phyloP scores from a whole-genome alignment of 163 green algal species.

The Scenedesmus sp. region DNA sequence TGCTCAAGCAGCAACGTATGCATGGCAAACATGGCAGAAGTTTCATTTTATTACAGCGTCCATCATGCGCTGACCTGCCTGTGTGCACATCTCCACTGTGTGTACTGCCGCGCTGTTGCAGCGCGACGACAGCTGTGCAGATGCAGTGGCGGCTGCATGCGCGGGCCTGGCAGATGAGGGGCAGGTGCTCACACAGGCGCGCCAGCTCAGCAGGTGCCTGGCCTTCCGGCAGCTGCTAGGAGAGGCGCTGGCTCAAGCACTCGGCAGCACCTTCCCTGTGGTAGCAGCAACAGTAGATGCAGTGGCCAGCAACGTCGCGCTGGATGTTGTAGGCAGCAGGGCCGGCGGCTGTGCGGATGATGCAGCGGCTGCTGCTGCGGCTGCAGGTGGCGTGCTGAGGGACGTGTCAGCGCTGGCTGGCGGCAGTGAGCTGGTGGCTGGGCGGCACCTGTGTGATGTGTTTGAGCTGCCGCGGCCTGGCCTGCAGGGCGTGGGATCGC shows the following conservation, averaged over 20 bases:
- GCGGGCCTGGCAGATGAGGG: constrained; percentile 15
- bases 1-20: too few species aligned
- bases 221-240: constrained; percentile 49
- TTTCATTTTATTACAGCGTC: not conserved
- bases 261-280: constrained; percentile 25
- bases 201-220: constrained; percentile 38
- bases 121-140: constrained; percentile 41
- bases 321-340: not conserved
- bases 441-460: constrained; percentile 41
- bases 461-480: constrained; percentile 50
- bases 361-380: not conserved
- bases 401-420: not conserved
- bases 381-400: not conserved
- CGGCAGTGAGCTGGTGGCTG: constrained; percentile 20
- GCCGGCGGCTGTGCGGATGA: not conserved
- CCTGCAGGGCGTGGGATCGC: constrained; percentile 16
- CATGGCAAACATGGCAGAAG: too few species aligned
- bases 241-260: constrained; percentile 27
- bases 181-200: constrained; percentile 42
- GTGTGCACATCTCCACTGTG: not conserved
- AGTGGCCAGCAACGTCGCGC: constrained; percentile 18
- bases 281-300: constrained; percentile 9
- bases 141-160: constrained; percentile 24
- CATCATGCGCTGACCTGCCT: not conserved
- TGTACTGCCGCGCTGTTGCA: not conserved